Base-by-base conservation (phyloP, 371 early-diverging fungal species). In the Lichtheimia ramosa region DNA sequence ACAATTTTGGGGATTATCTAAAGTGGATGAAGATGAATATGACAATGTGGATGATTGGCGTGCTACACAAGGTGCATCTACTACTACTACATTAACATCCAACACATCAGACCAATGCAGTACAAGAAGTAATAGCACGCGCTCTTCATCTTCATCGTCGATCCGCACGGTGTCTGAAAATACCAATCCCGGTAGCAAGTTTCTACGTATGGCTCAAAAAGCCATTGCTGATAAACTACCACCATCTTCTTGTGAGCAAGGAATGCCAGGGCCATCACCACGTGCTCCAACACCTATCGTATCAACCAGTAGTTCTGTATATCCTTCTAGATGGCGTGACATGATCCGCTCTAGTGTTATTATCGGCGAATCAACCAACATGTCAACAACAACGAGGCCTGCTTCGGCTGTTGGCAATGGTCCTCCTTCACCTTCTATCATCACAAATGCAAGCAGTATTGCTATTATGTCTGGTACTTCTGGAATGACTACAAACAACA, bases 81-180 rank as follows among this genome's bases (percentile, higher is more conserved):
- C 51, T 2, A 50, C 59, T 2, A 46, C 41, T 2, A 58, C 59
- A 6, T 23, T 34, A 3, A 51, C 42, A 42, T 23, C 51, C 14
- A 12, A 20, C 15, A 51, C 42, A 42, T 23, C 51, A 18, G 13
- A 20, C 21, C 50, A 50, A 25, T 51, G 24, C 43, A 43, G 48
- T 18, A 50, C 46, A 49, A 41, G 28, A 14, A 43, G 28, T 2
- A 58, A 39, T 14, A 48, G 49, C 40, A 25, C 51, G 24, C 48
- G 49, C 0, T 43, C 43, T 7, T 58, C 59, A 5, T 58, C 59
- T 2, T 58, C 59, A 23, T 58, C 59, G 15, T 58, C 59, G 14
- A 46, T 58, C 41, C 59, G 50, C 7, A 58, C 59, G 25, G 43
- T 58, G 15, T 18, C 59, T 4, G 27, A 51, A 18, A 16, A 25